Evolutionary conservation across 169 alveolate genomes (phyloP).

Genomic region (Prorocentrum cordatum): DNA sequence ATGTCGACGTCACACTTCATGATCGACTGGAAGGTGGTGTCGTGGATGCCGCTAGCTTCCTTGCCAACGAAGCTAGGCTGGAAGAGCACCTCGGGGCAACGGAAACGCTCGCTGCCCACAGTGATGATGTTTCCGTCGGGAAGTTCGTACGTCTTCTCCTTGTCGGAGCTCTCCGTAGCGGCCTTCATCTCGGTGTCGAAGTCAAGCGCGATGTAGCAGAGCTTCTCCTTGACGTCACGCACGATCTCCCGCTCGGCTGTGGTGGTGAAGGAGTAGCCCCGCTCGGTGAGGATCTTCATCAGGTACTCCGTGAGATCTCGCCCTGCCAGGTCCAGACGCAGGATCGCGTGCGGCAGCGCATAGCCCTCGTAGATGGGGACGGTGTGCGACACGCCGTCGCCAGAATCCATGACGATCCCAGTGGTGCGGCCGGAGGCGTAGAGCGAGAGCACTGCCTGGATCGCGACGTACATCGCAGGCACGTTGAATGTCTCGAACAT

Average conservation of each 20-base stretch:
- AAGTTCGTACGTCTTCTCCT: constrained; percentile 90
- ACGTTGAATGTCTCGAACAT: constrained; percentile 96
- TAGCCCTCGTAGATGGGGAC: constrained; percentile 96
- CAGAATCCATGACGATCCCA: constrained; percentile 96
- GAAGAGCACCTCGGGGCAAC: constrained; percentile 92
- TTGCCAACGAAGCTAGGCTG: background rate
- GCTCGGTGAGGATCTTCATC: constrained; percentile 86
- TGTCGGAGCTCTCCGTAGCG: constrained; percentile 80
- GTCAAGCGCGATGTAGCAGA: constrained; percentile 94
- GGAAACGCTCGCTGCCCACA: constrained; percentile 89
- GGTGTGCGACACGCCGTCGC: constrained; percentile 96
- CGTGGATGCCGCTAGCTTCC: constrained; percentile 79
- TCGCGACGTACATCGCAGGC: constrained; percentile 92
- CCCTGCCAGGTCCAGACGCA: constrained; percentile 93
- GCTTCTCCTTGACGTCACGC: constrained; percentile 95
- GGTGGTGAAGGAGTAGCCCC: constrained; percentile 90
- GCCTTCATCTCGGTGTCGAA: constrained; percentile 81
- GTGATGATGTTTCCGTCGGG: constrained; percentile 94
- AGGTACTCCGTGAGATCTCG: constrained; percentile 90
- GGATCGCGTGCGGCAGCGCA: constrained; percentile 80
- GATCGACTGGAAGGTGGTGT: constrained; percentile 89
- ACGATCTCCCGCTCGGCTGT: constrained; percentile 94
- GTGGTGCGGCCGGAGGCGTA: constrained; percentile 97
- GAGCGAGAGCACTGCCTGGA: constrained; percentile 84
- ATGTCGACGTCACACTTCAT: constrained; percentile 93